phyloP scores from a whole-genome alignment of 805 yeast species.

The Nakazawaea holstii region DNA sequence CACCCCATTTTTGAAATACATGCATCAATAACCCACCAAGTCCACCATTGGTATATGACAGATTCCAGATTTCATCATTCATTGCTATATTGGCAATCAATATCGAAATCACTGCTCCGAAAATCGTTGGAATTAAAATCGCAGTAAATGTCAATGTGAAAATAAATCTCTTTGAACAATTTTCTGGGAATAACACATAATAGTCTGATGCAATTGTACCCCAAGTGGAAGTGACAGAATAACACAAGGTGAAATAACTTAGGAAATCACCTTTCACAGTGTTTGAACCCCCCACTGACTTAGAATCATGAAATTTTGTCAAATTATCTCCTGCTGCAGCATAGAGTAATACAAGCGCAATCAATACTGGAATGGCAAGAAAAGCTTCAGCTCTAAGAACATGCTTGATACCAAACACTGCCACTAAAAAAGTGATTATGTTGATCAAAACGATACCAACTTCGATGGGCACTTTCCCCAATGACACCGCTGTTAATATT shows the following conservation, averaged over 20 bases:
- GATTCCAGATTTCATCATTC: slow-evolving; percentile 49
- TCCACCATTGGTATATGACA: slow-evolving; percentile 51
- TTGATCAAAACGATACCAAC: slow-evolving; percentile 74
- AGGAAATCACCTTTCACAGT: slow-evolving; percentile 65
- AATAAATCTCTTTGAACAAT: slow-evolving; percentile 48
- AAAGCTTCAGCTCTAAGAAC: slow-evolving; percentile 62
- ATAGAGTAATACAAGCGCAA: slow-evolving; percentile 65
- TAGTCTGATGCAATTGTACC: slow-evolving; percentile 84
- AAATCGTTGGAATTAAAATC: slow-evolving; percentile 63
- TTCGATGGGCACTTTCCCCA: slow-evolving; percentile 61
- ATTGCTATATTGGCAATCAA: slow-evolving; percentile 65
- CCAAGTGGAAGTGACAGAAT: slow-evolving; percentile 85
- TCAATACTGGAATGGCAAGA: slow-evolving; percentile 63
- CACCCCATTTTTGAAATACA: slow-evolving; percentile 67
- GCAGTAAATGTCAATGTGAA: slow-evolving; percentile 62
- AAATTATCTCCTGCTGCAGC: slow-evolving; percentile 37
- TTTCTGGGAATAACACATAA: slow-evolving; percentile 74
- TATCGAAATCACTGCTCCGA: slow-evolving; percentile 72
- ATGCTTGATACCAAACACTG: slow-evolving; percentile 75
- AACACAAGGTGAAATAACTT: slow-evolving; percentile 65
- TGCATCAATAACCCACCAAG: slow-evolving; percentile 70
- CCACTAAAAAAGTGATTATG: slow-evolving; percentile 54
- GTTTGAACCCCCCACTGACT: slow-evolving; percentile 27
- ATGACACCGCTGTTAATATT: slow-evolving; percentile 60
- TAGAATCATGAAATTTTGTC: slow-evolving; percentile 31